A percentile compares a stretch with the other conserved stretches of the same genome.
Conservation (phyloP, 768 basidiomycete genomes). For the Lactarius hengduanensis region DNA sequence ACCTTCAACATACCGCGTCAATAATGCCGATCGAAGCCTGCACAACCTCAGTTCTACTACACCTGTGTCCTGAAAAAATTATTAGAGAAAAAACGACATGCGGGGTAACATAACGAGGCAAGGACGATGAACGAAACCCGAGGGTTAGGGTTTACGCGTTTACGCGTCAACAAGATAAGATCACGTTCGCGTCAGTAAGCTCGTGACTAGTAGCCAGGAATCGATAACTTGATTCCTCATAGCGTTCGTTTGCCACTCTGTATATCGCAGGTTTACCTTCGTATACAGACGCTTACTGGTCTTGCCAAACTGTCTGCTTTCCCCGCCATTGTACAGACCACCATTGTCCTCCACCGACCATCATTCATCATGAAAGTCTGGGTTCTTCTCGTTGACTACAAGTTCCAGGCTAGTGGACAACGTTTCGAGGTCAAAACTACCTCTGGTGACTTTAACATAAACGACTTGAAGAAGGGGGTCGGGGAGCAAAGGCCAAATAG, state of each 20-base stretch:
- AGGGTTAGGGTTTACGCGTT: constrained; percentile 22
- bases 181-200: constrained; percentile 10
- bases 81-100: background rate
- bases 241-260: too few relatives aligned
- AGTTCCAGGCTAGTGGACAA: rapidly evolving
- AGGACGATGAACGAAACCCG: background rate
- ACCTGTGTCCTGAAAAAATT: background rate
- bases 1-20: constrained; percentile 4
- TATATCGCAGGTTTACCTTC: too few relatives aligned
- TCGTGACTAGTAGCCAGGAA: too few relatives aligned
- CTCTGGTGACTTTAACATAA: background rate
- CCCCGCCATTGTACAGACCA: too few relatives aligned
- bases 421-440: background rate
- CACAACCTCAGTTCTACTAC: background rate
- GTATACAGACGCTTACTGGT: too few relatives aligned
- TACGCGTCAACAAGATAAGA: constrained; percentile 13
- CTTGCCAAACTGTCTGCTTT: too few relatives aligned
- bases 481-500: rapidly evolving
- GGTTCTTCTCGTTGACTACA: background rate
- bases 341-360: too few relatives aligned
- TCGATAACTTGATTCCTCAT: too few relatives aligned
- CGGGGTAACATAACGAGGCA: background rate
- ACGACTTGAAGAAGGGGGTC: background rate
- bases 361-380: background rate
- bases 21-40: background rate